Base-by-base conservation (phyloP, 2,329 filamentous ascomycete genomes). In the Hymenoscyphus linearis region DNA sequence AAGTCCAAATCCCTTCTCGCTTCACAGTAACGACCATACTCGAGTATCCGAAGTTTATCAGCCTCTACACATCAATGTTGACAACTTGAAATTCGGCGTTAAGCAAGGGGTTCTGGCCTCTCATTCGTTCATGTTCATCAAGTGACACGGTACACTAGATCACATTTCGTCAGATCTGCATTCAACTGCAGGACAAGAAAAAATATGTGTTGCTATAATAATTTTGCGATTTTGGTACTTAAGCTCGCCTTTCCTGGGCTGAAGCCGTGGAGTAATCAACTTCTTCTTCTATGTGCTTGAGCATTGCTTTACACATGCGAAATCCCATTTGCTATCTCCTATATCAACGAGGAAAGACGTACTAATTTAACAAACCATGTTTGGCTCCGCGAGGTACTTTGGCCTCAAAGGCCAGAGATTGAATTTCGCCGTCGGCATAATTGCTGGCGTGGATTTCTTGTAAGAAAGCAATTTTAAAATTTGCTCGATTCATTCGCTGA, bases 371-470 rank as follows among this genome's bases (percentile, higher is more conserved):
- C 52, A 3, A 25, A 90, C 73, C 10, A 68, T 68, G 60, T 62
- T 66, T 64, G 58, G 68, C 14, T 36, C 54, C 13, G 50, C 47
- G 50, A 76, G 74, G 62, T 90, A 82, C 70, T 84, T 88, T 67
- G 88, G 88, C 73, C 80, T 90, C 64, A 80, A 80, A 60, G 88
- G 88, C 76, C 77, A 81, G 36, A 74, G 76, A 73, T 83, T 91
- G 66, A 89, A 88, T 77, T 80, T 84, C 73, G 87, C 87, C 59
- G 84, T 91, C 67, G 85, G 85, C 64, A 76, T 85, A n/a, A 82
- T 91, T 69, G 88, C 88, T 61, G 88, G 88, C 69, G 83, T 86
- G 56, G 87, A 90, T 74, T 90, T 90, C 71, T 77, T 89, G 65
- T 85, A 60, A 70, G 65, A 83, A 36, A 26, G 82, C 74, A 79